phyloP scores from a whole-genome alignment of 129 eudicot genomes.

The Helianthus annuus region DNA sequence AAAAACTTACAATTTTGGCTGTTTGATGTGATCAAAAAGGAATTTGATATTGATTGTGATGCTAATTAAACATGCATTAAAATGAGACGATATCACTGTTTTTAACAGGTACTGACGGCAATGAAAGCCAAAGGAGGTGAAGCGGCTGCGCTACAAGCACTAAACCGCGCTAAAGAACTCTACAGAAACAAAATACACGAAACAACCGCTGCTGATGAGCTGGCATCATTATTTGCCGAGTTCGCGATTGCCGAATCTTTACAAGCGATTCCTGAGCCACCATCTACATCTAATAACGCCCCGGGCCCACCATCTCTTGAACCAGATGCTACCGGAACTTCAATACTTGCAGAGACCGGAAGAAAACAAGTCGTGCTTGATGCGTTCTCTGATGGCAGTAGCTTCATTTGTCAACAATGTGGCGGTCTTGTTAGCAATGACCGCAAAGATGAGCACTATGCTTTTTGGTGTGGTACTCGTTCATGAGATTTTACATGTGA shows the following conservation, averaged over 20 bases:
- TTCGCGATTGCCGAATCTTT: conserved; percentile 79
- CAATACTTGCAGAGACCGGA: conserved; percentile 72
- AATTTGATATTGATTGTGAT: conserved; percentile 12
- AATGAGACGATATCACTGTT: neutral
- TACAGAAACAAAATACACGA: conserved; percentile 62
- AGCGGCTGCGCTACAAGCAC: conserved; percentile 54
- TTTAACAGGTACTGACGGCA: conserved; percentile 64
- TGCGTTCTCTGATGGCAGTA: conserved; percentile 79
- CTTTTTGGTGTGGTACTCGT: conserved; percentile 69
- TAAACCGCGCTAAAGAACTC: conserved; percentile 61
- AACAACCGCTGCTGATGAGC: conserved; percentile 69
- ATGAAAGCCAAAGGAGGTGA: conserved; percentile 74
- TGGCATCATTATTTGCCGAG: conserved; percentile 80
- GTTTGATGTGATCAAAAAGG: conserved; percentile 6
- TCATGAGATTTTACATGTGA: conserved; percentile 12
- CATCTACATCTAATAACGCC: conserved; percentile 22
- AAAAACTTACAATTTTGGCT: conserved; percentile 11
- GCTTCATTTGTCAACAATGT: conserved; percentile 76
- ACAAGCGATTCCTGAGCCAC: conserved; percentile 9
- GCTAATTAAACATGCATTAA: neutral
- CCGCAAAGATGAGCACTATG: conserved; percentile 73
- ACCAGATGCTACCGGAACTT: conserved; percentile 47
- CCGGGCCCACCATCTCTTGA: conserved; percentile 22
- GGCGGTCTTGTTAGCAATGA: conserved; percentile 77
- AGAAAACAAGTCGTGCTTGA: conserved; percentile 66